These are phyloP conservation scores for Globisporangium nodosum DNA, from an alignment of 352 stramenopile species.

Conservation along the genomic window DNA sequence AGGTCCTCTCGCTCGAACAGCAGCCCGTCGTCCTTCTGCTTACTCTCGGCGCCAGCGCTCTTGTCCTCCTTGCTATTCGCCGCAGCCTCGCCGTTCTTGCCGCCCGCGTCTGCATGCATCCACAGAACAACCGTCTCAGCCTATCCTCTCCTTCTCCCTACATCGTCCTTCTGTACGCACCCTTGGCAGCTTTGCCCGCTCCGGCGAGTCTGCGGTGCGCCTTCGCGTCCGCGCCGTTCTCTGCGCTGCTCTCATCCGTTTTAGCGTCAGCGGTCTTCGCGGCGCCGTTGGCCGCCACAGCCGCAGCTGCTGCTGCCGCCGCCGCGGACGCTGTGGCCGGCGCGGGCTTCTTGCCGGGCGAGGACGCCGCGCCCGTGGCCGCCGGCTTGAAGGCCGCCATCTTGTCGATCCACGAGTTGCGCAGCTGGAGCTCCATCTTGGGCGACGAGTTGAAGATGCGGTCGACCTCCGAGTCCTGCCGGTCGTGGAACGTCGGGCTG, in stretches of 20 bases:
- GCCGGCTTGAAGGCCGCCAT: conserved; percentile 73
- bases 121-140: neutral
- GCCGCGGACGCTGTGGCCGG: conserved; percentile 7
- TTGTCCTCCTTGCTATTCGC: conserved; percentile 8
- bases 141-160: too few relatives aligned
- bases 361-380: conserved; percentile 8
- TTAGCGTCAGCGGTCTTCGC: conserved; percentile 7
- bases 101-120: conserved; percentile 2
- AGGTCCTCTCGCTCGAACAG: conserved; percentile 68
- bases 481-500: conserved; percentile 86
- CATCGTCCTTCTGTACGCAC: neutral
- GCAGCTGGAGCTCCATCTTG: conserved; percentile 83
- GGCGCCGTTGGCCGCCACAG: neutral
- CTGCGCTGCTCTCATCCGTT: neutral
- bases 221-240: conserved; percentile 15
- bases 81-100: neutral
- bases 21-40: conserved; percentile 44
- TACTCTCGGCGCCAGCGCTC: conserved; percentile 9
- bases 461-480: conserved; percentile 86
- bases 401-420: conserved; percentile 87
- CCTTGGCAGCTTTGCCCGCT: conserved; percentile 11
- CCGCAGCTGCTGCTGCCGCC: neutral
- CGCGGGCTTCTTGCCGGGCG: conserved; percentile 46
- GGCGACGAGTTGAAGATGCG: conserved; percentile 88
- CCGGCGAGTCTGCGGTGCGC: conserved; percentile 3